phyloP scores from a whole-genome alignment of 306 rosid genomes.

The Cucumis cinereus region DNA sequence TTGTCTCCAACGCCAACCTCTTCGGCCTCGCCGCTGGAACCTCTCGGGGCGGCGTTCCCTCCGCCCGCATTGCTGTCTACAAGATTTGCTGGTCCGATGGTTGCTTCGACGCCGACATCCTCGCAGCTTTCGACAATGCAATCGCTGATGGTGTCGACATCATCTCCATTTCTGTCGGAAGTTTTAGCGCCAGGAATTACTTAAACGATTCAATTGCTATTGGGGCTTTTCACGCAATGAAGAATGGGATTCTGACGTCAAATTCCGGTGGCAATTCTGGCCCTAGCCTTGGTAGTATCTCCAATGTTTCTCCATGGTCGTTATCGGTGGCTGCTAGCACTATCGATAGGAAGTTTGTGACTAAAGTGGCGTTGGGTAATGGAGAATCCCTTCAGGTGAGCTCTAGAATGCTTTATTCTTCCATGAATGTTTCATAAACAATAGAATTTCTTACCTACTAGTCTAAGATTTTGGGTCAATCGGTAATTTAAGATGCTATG shows the following conservation, averaged over 20 bases:
- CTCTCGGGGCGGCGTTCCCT: constrained; percentile 34
- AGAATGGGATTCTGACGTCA: constrained; percentile 27
- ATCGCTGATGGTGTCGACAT: constrained; percentile 50
- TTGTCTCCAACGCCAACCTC: constrained; percentile 20
- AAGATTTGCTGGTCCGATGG: constrained; percentile 36
- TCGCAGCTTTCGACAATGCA: constrained; percentile 47
- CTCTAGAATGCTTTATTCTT: background rate
- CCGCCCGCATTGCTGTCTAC: constrained; percentile 42
- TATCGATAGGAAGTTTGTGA: constrained; percentile 27
- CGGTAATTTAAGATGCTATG: background rate
- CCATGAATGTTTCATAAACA: background rate
- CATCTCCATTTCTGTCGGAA: constrained; percentile 24
- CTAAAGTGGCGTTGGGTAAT: constrained; percentile 26
- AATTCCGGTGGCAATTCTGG: constrained; percentile 23
- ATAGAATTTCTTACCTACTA: too few relatives aligned
- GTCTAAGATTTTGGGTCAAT: too few relatives aligned
- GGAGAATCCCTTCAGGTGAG: constrained; percentile 22
- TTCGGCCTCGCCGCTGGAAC: constrained; percentile 30
- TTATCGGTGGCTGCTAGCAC: constrained; percentile 37
- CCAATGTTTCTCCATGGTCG: constrained; percentile 30
- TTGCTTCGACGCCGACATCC: constrained; percentile 20
- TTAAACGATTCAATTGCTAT: constrained; percentile 15
- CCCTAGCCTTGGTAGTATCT: constrained; percentile 5
- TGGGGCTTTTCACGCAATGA: constrained; percentile 43
- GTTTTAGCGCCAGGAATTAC: background rate